phyloP scores from a whole-genome alignment of 1,284 basidiomycete species.

The Wolfiporia cocos region DNA sequence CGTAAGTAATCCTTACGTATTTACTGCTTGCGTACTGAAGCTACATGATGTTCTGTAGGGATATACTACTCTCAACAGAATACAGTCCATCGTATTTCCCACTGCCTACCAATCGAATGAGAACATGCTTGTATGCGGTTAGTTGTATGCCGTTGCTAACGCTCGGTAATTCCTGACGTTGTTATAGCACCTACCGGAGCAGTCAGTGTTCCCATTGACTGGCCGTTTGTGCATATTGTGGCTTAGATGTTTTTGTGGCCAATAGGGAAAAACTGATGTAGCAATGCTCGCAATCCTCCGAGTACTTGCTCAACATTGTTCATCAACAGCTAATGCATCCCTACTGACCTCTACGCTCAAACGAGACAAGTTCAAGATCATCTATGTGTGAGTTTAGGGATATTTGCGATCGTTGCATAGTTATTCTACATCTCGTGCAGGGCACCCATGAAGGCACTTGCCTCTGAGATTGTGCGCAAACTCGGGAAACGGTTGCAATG shows the following conservation, averaged over 20 bases:
- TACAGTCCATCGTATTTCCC: slow-evolving; percentile 94
- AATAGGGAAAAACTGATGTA: slow-evolving; percentile 97
- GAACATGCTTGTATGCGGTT: slow-evolving; percentile 94
- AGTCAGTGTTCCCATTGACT: slow-evolving; percentile 40
- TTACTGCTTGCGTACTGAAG: too few relatives aligned
- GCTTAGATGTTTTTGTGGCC: slow-evolving; percentile 5
- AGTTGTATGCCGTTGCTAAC: slow-evolving; percentile 20
- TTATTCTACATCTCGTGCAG: slow-evolving; percentile 30
- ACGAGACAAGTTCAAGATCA: slow-evolving; percentile 85
- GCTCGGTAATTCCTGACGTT: background rate
- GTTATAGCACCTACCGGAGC: slow-evolving; percentile 87
- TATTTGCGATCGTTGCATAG: background rate
- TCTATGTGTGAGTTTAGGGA: slow-evolving; percentile 75
- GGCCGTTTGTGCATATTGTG: too few relatives aligned
- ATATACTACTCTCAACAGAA: slow-evolving; percentile 85
- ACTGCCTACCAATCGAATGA: slow-evolving; percentile 94
- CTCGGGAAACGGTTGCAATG: slow-evolving; percentile 87
- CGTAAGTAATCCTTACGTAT: slow-evolving; percentile 36
- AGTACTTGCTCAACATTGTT: slow-evolving; percentile 73
- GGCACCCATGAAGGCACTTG: slow-evolving; percentile 98
- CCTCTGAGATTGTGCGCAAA: slow-evolving; percentile 93
- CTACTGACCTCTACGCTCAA: slow-evolving; percentile 54
- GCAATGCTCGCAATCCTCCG: slow-evolving; percentile 94
- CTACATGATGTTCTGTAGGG: slow-evolving; percentile 55
- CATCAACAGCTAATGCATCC: slow-evolving; percentile 20